Base-by-base conservation (phyloP, 768 basidiomycete genomes). In the Podaxis mareebaensis region DNA sequence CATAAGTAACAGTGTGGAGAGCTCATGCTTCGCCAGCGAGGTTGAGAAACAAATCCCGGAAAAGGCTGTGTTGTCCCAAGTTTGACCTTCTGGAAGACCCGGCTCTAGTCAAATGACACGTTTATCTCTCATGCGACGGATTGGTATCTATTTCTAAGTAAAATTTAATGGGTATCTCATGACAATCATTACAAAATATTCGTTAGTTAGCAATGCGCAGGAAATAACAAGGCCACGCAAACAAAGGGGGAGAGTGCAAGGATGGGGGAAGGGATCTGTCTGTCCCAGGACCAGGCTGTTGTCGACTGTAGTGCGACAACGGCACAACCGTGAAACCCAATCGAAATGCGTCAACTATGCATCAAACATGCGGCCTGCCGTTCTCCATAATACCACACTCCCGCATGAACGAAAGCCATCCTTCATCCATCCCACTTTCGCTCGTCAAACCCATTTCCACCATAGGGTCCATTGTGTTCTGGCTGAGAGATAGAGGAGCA, bases 321-420 rank as follows among this genome's bases (percentile, higher is more conserved):
- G 2, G 20, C 7, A 17, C 20, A 17, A n/a, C 17, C n/a, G 7
- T 42, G 40, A 42, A 42, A 42, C 17, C 12, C 40, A n/a, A n/a
- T 24, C 36, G 17, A 11, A 55, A 24, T 12, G 11, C 20, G 54
- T 17, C 39, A 26, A 17, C 20, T n/a, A 22, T 22, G 39, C n/a
- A 56, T 56, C 30, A 56, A 24, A 22, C 38, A 8, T 15, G 73
- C 13, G 48, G 12, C 36, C 58, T 61, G 3, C 66, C 67, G 30
- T 63, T 67, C 49, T 78, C 79, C 75, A 80, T 78, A 55, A 84
- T 81, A 6, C 83, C 83, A 69, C 78, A 81, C 67, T 83, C 80
- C 39, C 75, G 76, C 72, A 83, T 81, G 65, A 83, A 83, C 8
- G 79, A 76, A 44, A 82, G 62, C 83, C 83, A 84, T 6, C 77